These are phyloP conservation scores for Hysterangium stoloniferum DNA, from an alignment of 768 basidiomycete genomes.

Conservation along the genomic window DNA sequence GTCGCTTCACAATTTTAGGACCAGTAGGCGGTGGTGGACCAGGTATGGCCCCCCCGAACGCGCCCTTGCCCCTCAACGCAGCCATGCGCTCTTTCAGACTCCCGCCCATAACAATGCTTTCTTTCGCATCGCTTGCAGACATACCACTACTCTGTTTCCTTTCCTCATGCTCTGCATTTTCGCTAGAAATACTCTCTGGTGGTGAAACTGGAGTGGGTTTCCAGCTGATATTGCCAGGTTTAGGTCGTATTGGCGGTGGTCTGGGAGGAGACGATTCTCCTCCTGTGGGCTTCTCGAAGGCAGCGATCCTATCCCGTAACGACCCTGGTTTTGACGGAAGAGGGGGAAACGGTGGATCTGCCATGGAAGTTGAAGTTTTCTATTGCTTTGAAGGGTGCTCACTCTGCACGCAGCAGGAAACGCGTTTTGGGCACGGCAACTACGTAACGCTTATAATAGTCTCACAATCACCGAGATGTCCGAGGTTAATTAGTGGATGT, in stretches of 20 bases:
- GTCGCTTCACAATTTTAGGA: constrained; percentile 83
- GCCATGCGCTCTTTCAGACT: constrained; percentile 95
- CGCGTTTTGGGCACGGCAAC: no score
- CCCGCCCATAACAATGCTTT: constrained; percentile 70
- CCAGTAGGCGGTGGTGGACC: constrained; percentile 38
- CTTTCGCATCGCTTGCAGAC: constrained; percentile 83
- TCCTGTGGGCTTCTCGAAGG: constrained; percentile 52
- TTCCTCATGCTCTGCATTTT: constrained; percentile 22
- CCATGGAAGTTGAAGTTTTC: constrained; percentile 33
- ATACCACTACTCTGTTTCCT: constrained; percentile 39
- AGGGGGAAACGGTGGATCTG: constrained; percentile 43
- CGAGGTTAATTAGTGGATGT: no score
- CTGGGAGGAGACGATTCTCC: constrained; percentile 27
- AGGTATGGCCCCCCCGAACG: constrained; percentile 48
- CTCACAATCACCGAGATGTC: no score
- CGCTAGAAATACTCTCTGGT: constrained; percentile 27
- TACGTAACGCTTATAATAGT: no score
- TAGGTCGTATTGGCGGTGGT: constrained; percentile 45
- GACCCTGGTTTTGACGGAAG: constrained; percentile 68
- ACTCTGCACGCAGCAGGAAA: no score
- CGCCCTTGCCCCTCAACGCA: constrained; percentile 78
- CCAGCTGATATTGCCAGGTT: constrained; percentile 60
- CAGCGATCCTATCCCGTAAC: constrained; percentile 81
- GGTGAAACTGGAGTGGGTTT: constrained; percentile 56
- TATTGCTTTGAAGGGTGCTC: no score